phyloP scores from a whole-genome alignment of 192 early-diverging fungal species.

The Coemansia sp. region DNA sequence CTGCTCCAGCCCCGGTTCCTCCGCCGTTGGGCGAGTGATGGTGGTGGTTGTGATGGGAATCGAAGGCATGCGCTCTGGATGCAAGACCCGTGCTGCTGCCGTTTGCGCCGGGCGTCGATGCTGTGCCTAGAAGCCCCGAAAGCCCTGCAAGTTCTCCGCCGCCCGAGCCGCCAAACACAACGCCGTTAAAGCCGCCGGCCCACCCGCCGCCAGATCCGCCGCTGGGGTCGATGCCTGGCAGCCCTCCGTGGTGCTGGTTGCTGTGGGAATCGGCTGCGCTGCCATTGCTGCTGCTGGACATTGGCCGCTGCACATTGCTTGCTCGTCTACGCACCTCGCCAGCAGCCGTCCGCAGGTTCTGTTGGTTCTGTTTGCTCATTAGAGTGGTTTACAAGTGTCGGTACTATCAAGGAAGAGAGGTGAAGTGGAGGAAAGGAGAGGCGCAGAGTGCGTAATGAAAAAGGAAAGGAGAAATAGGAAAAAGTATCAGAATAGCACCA shows the following conservation, averaged over 20 bases:
- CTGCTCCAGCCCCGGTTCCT: neutral
- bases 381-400: neutral
- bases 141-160: conserved; percentile 9
- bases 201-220: conserved; percentile 13
- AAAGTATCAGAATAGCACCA: neutral
- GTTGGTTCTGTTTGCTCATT: neutral
- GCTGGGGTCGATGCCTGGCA: conserved; percentile 13
- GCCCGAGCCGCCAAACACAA: conserved; percentile 28
- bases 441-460: neutral
- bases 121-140: neutral
- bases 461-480: neutral
- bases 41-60: neutral
- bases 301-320: neutral
- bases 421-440: too few relatives aligned
- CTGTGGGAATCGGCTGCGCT: conserved; percentile 3
- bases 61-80: conserved; percentile 2
- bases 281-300: conserved; percentile 1
- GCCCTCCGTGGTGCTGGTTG: conserved; percentile 16
- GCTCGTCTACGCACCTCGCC: neutral
- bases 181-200: conserved; percentile 37
- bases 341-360: conserved; percentile 6
- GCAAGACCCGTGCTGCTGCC: neutral
- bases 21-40: neutral
- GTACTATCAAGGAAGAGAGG: neutral
- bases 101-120: neutral